These are phyloP conservation scores for Leptographium radiaticola DNA, from an alignment of 2,329 filamentous ascomycete genomes.

Conservation along the genomic window DNA sequence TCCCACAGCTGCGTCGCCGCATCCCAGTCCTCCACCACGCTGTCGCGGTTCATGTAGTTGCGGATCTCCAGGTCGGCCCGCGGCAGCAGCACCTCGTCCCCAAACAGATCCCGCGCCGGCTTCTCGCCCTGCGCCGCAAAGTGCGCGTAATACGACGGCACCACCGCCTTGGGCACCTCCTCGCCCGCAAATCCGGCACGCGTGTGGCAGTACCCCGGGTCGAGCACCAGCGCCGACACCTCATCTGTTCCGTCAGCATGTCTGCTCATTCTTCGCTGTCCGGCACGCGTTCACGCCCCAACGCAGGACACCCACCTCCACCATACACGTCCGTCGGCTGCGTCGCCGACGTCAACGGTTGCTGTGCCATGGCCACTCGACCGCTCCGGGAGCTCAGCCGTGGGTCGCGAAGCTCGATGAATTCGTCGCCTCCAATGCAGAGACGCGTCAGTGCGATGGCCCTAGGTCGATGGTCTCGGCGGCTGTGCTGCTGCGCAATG, in stretches of 20 bases:
- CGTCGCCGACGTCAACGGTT: constrained; percentile 36
- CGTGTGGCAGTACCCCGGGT: constrained; percentile 81
- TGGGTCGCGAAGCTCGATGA: no score
- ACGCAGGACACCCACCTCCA: constrained; percentile 33
- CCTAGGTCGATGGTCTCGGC: no score
- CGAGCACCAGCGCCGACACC: constrained; percentile 91
- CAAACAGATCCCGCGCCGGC: constrained; percentile 53
- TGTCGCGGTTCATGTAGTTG: constrained; percentile 84
- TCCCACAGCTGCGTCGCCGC: constrained; percentile 83
- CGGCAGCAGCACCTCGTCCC: constrained; percentile 80
- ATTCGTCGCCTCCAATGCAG: neutral
- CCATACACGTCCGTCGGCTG: constrained; percentile 51
- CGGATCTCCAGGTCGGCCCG: constrained; percentile 66
- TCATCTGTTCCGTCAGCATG: constrained; percentile 54
- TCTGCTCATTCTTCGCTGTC: no score
- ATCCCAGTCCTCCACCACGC: constrained; percentile 94
- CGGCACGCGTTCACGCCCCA: neutral
- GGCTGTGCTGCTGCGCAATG: no score
- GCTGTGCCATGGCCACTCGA: constrained; percentile 43
- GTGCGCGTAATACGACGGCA: constrained; percentile 79
- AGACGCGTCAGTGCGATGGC: neutral
- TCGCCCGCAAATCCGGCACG: constrained; percentile 96
- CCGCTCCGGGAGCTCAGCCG: no score
- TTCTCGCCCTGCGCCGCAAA: constrained; percentile 26
- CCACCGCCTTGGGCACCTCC: constrained; percentile 87